Evolutionary conservation across 495 filamentous ascomycete species (phyloP).

Genomic region (Friedmanniomyces simplex): DNA sequence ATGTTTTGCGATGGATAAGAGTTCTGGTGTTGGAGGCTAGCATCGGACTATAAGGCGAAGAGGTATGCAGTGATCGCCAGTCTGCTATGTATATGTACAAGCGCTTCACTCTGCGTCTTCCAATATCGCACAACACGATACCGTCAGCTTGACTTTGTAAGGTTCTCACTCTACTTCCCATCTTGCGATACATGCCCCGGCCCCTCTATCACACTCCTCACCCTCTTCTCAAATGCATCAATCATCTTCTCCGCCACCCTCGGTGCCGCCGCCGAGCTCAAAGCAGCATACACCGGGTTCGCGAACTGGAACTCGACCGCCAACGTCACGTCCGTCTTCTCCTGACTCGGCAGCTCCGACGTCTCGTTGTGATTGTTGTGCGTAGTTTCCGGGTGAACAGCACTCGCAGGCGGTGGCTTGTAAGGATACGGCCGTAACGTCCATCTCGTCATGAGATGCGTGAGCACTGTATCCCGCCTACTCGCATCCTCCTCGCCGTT

Average conservation of each 20-base stretch:
- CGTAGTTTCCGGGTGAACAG: constrained; percentile 15
- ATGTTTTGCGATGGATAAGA: too few relatives aligned
- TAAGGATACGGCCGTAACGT: constrained; percentile 42
- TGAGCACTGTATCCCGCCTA: constrained; percentile 51
- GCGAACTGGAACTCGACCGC: constrained; percentile 69
- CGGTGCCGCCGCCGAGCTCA: constrained; percentile 70
- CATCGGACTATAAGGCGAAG: too few relatives aligned
- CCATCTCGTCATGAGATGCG: constrained; percentile 71
- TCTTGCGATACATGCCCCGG: neutral
- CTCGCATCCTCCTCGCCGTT: constrained; percentile 21
- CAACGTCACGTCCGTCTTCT: constrained; percentile 61
- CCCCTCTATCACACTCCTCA: constrained; percentile 39
- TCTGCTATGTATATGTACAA: neutral
- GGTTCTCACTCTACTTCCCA: neutral
- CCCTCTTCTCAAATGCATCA: constrained; percentile 80
- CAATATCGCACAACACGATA: neutral
- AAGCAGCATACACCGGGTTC: constrained; percentile 69
- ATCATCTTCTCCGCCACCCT: constrained; percentile 83
- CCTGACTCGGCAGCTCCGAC: constrained; percentile 21
- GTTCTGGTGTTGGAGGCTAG: too few relatives aligned
- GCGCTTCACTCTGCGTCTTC: neutral
- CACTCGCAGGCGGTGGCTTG: constrained; percentile 28
- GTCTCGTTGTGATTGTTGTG: constrained; percentile 18
- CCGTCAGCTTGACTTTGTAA: neutral
- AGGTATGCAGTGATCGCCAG: too few relatives aligned